A percentile compares a stretch with the other conserved stretches of the same genome.
Conservation (phyloP, 1,284 basidiomycete species). For the Sporisorium sorghi region DNA sequence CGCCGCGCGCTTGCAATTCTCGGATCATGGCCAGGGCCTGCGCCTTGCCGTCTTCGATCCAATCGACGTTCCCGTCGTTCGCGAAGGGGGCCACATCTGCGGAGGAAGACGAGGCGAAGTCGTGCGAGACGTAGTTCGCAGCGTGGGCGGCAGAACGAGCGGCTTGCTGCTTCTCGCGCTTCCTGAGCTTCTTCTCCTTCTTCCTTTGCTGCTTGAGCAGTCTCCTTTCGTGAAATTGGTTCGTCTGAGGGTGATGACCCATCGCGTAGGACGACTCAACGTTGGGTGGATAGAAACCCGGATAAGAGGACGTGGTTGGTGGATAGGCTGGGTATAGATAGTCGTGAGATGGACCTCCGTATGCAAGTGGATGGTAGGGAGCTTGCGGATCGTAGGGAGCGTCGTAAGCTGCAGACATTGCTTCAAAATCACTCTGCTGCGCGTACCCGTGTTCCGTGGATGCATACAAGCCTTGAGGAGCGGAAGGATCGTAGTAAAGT, state of each 20-base stretch:
- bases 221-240: constrained; percentile 10
- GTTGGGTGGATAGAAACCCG: constrained; percentile 3
- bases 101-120: neutral
- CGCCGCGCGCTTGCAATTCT: constrained; percentile 24
- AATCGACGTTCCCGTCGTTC: neutral
- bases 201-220: constrained; percentile 34
- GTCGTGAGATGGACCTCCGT: neutral
- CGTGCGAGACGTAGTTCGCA: neutral
- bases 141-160: constrained; percentile 7
- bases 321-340: constrained; percentile 10
- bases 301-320: constrained; percentile 2
- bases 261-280: neutral
- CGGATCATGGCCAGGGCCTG: constrained; percentile 28
- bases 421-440: neutral
- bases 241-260: constrained; percentile 7
- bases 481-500: constrained; percentile 6
- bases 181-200: constrained; percentile 30
- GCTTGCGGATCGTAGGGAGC: constrained; percentile 24
- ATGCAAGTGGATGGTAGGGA: constrained; percentile 7
- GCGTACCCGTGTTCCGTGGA: neutral
- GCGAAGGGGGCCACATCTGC: neutral
- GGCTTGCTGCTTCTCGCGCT: constrained; percentile 25
- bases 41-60: constrained; percentile 31
- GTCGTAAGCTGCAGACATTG: constrained; percentile 4
- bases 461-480: constrained; percentile 6